Conservation (phyloP, 2,329 filamentous ascomycete species). For the Podosphaera xanthii region DNA sequence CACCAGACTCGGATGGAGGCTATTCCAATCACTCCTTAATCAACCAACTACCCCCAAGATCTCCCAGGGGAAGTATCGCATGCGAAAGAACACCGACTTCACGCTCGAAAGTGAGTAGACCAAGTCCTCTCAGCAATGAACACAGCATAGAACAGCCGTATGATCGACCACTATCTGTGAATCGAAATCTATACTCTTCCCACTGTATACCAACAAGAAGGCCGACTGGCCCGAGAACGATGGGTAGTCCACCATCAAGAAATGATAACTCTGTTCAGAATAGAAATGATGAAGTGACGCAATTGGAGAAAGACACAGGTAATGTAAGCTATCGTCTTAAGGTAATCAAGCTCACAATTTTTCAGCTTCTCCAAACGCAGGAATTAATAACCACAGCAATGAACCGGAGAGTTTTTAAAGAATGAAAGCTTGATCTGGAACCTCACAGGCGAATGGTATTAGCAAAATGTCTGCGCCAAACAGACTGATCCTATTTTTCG, state of each 20-base stretch:
- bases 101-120: slow-evolving; percentile 28
- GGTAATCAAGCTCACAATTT: slow-evolving; percentile 6
- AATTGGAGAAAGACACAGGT: slow-evolving; percentile 28
- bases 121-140: slow-evolving; percentile 33
- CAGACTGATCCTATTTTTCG: no score
- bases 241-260: slow-evolving; percentile 9
- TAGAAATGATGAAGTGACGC: slow-evolving; percentile 12
- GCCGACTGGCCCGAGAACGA: slow-evolving; percentile 17
- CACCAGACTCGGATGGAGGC: slow-evolving; percentile 14
- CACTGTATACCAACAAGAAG: slow-evolving; percentile 14
- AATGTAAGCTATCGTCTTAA: slow-evolving; percentile 11
- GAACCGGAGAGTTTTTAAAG: slow-evolving; percentile 29
- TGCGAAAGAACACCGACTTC: slow-evolving; percentile 23
- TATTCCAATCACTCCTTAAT: slow-evolving; percentile 12
- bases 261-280: slow-evolving; percentile 11
- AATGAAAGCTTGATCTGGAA: background rate
- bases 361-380: slow-evolving; percentile 20
- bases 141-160: slow-evolving; percentile 15
- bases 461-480: no score
- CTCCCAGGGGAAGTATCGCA: slow-evolving; percentile 39
- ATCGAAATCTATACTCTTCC: slow-evolving; percentile 9
- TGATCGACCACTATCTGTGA: slow-evolving; percentile 10
- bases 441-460: background rate
- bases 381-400: slow-evolving; percentile 22
- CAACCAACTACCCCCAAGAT: slow-evolving; percentile 28